Conservation (phyloP, 495 filamentous ascomycete genomes). For the Penicillium ochrochloron region DNA sequence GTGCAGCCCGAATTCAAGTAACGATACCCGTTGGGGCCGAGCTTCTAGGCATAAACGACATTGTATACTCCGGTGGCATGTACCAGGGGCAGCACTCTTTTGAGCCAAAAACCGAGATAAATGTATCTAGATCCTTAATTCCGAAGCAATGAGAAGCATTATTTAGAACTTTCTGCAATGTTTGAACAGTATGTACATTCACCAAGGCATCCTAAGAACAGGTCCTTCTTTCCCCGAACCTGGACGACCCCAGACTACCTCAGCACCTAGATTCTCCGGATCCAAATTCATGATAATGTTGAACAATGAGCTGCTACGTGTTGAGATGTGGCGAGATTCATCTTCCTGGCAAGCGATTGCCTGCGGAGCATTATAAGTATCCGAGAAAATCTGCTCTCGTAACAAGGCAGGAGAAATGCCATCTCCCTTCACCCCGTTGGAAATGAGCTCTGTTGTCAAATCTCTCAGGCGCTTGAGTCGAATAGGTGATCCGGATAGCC, state of each 20-base stretch:
- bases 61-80: too few relatives aligned
- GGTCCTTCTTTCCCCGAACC: constrained; percentile 37
- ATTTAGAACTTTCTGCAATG: too few relatives aligned
- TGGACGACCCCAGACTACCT: constrained; percentile 38
- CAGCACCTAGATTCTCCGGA: constrained; percentile 28
- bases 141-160: too few relatives aligned
- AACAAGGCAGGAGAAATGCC: constrained; percentile 29
- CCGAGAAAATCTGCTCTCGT: constrained; percentile 39
- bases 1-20: too few relatives aligned
- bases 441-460: constrained; percentile 39
- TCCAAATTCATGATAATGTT: constrained; percentile 49
- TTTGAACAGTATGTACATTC: neutral
- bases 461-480: constrained; percentile 53
- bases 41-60: too few relatives aligned
- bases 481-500: constrained; percentile 57
- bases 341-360: constrained; percentile 41
- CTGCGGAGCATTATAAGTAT: constrained; percentile 40
- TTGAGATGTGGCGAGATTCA: constrained; percentile 22
- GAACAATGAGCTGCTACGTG: constrained; percentile 35
- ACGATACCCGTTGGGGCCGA: too few relatives aligned
- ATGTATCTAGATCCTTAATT: too few relatives aligned
- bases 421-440: constrained; percentile 26
- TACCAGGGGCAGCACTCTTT: too few relatives aligned
- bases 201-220: constrained; percentile 38
- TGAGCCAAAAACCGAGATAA: neutral